A percentile compares a stretch with the other conserved stretches of the same genome.
phyloP scores from a whole-genome alignment of 139 green algal species.

The Axilococcus clingmanii region DNA sequence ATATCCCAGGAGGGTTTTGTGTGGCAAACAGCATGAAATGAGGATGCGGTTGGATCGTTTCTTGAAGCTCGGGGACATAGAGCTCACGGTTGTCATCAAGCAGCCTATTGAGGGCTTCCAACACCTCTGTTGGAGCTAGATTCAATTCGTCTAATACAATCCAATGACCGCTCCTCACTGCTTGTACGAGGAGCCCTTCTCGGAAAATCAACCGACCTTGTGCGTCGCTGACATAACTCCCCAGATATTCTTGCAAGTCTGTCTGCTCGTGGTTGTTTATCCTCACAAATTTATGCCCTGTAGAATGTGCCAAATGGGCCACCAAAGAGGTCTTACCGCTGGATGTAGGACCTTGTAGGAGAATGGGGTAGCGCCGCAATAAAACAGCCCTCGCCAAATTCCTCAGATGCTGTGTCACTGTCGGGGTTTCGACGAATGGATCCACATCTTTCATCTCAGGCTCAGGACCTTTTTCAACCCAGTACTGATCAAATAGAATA shows the following conservation, averaged over 20 bases:
- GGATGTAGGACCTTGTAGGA: slow-evolving; percentile 92
- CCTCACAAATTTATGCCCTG: slow-evolving; percentile 83
- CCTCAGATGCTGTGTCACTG: slow-evolving; percentile 66
- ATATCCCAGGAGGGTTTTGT: slow-evolving; percentile 88
- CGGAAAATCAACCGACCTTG: slow-evolving; percentile 69
- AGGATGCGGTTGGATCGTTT: slow-evolving; percentile 85
- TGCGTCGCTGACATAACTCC: slow-evolving; percentile 72
- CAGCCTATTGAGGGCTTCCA: slow-evolving; percentile 97
- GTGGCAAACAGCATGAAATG: slow-evolving; percentile 99
- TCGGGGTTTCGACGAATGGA: slow-evolving; percentile 80
- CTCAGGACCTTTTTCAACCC: slow-evolving; percentile 70
- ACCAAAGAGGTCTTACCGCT: slow-evolving; percentile 95
- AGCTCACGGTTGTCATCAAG: slow-evolving; percentile 98
- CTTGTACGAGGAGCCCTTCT: slow-evolving; percentile 89
- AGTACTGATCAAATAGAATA: slow-evolving; percentile 91
- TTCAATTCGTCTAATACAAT: slow-evolving; percentile 99
- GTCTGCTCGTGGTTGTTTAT: slow-evolving; percentile 99
- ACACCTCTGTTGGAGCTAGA: slow-evolving; percentile 84
- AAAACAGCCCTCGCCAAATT: slow-evolving; percentile 87
- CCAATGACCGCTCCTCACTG: slow-evolving; percentile 83
- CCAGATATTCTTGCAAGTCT: slow-evolving; percentile 97
- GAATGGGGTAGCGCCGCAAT: slow-evolving; percentile 69
- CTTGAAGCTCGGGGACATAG: slow-evolving; percentile 92
- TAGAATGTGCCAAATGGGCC: slow-evolving; percentile 82
- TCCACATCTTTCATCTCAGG: slow-evolving; percentile 37